These are phyloP conservation scores for Heteromeles arbutifolia DNA, from an alignment of 306 rosid species.

Conservation along the genomic window DNA sequence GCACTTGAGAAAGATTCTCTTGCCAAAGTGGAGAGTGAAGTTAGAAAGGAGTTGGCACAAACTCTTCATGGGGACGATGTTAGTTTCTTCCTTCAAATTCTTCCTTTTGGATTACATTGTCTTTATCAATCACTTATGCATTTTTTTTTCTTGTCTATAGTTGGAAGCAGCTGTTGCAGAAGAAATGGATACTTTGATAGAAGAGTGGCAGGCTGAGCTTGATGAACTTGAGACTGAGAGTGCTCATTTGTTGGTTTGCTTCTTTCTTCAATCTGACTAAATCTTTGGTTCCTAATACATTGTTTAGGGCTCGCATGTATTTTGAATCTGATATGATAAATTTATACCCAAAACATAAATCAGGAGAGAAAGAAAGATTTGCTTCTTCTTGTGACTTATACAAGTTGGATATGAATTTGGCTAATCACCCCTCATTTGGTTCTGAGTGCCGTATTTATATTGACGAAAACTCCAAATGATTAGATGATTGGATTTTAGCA, in stretches of 20 bases:
- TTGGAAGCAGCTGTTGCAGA: conserved; percentile 75
- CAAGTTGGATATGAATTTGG: background rate
- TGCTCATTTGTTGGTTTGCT: conserved; percentile 76
- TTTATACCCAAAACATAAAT: background rate
- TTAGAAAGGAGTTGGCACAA: conserved; percentile 75
- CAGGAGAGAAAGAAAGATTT: background rate
- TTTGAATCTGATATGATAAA: background rate
- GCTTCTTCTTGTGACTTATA: background rate
- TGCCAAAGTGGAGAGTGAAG: conserved; percentile 79
- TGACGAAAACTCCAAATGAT: background rate
- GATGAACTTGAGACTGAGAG: conserved; percentile 90
- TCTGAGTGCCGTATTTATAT: background rate
- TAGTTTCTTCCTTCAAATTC: conserved; percentile 35
- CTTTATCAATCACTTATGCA: conserved; percentile 19
- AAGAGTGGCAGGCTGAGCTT: conserved; percentile 77
- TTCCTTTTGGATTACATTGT: conserved; percentile 6
- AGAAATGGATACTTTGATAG: conserved; percentile 68
- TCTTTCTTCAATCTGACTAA: conserved; percentile 30
- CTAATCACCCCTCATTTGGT: background rate
- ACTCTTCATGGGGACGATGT: conserved; percentile 69
- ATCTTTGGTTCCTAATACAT: conserved; percentile 11
- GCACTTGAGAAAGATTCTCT: conserved; percentile 95
- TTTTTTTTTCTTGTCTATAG: conserved; percentile 42
- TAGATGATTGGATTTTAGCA: background rate
- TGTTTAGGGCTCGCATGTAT: conserved; percentile 3